Base-by-base conservation (phyloP, 2,329 filamentous ascomycete genomes). In the Fusarium falciforme region DNA sequence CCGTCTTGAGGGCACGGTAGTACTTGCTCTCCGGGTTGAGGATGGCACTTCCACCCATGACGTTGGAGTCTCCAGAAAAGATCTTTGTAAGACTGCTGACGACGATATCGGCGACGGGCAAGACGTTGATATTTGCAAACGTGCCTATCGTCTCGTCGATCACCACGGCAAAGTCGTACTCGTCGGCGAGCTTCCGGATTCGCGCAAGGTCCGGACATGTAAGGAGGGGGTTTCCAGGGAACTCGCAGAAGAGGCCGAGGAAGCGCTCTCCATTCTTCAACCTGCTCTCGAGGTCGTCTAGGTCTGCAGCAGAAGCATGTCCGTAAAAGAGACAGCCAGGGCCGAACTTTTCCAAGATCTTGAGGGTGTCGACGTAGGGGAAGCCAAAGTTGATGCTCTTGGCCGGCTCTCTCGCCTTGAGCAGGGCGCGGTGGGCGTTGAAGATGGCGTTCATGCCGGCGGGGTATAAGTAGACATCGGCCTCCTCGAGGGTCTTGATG, bases 111-210 rank as follows among this genome's bases (percentile, higher is more conserved):
- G 94, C 94, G 79, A 92, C 93, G 4, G 93, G 94, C 6, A 99
- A 88, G 5, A 99, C 94, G 80, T 98, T 94, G 77, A 98, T 92
- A 81, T 99, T 99, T 80, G 97, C 91, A 81, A 98, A 98, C 66
- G 96, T 99, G 76, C 96, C 96, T 69, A 99, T 94, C 0, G 96
- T 98, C 83, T 99, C 96, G 82, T 99, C 96, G 3, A 99, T 90
- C 3, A 98, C 93, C 14, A 98, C 91, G 25, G 92, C 93, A 81
- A 99, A 98, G 79, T 93, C 93, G 82, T 95, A 97, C 72, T 90
- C 87, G 80, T 97, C 91, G 1, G 96, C 95, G 29, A 99, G 85
- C 17, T 83, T 81, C 40, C 93, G 92, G 68, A 99, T 96, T n/a
- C 95, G 92, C 69, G 86, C 85, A 22, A 99, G 89, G 82, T 99